A percentile compares a stretch with the other conserved stretches of the same genome.
phyloP scores from a whole-genome alignment of 257 asterid species.

The Petunia secreta region DNA sequence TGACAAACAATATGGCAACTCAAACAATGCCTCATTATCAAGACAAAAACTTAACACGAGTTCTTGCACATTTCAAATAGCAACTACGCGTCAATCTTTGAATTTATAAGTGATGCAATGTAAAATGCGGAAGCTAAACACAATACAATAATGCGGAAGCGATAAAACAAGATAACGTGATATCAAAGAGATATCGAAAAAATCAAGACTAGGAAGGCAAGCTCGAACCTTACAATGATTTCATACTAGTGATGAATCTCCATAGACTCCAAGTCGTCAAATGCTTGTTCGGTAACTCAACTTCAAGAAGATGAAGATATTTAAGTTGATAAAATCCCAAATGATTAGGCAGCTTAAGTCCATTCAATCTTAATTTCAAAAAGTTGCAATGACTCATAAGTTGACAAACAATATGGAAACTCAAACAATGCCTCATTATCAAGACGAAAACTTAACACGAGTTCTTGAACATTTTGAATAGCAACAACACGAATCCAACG shows the following conservation, averaged over 20 bases:
- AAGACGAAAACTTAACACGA: background rate
- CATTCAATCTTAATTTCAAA: constrained; percentile 14
- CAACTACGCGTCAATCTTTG: too few species aligned
- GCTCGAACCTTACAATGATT: too few species aligned
- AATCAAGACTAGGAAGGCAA: too few species aligned
- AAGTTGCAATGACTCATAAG: constrained; percentile 27
- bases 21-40: background rate
- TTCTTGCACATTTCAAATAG: too few species aligned
- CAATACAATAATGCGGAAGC: too few species aligned
- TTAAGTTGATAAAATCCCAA: background rate
- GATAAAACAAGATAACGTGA: too few species aligned
- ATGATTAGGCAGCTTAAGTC: constrained; percentile 23
- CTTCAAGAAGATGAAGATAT: constrained; percentile 9
- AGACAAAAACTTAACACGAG: background rate
- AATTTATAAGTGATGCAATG: too few species aligned
- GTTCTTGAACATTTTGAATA: constrained; percentile 26
- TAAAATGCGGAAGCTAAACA: too few species aligned
- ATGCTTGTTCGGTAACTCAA: constrained; percentile 16
- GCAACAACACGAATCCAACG: constrained; percentile 24
- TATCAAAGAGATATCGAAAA: too few species aligned
- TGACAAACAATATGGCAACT: constrained; percentile 24
- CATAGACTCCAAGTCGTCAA: background rate
- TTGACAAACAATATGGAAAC: constrained; percentile 24
- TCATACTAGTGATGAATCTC: too few species aligned
- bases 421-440: background rate